Base-by-base conservation (phyloP, 2,329 filamentous ascomycete species). In the Fusarium virguliforme region DNA sequence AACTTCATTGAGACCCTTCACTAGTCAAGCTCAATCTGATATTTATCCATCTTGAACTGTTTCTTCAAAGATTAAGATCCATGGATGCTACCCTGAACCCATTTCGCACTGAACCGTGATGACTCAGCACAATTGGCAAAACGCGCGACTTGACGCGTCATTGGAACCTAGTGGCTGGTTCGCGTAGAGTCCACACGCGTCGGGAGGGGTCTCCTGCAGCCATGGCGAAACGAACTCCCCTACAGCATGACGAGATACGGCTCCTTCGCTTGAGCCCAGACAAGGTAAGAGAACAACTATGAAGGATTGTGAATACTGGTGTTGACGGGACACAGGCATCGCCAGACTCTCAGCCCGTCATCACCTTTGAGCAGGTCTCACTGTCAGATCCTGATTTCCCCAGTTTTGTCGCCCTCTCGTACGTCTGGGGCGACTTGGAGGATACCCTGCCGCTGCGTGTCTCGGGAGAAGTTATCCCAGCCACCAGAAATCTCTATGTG, bases 371-470 rank as follows among this genome's bases (percentile, higher is more conserved):
- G 8, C 32, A 26, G 12, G 15, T 55, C 51, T 55, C 51, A n/a
- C 51, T 61, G 9, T 35, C 12, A 6, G 37, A 55, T 26, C 37
- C 48, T 26, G 13, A 30, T 34, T 30, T 62, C 4, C 61, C 61
- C 18, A 10, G n/a, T 15, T 63, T 59, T 28, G 46, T 63, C 18
- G 54, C 64, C n/a, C 60, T 66, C 6, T 63, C 64, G 1, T 66
- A 66, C 26, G 54, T 54, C 22, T 63, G 60, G 64, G 60, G 64
- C 6, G n/a, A 58, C 26, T 28, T 58, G 22, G 32, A 34, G n/a
- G 38, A 60, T 28, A 35, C 37, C 8, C 4, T 54, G 6, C 24
- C 54, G 0, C 28, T 63, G 6, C 13, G 8, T 7, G 30, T 59
- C 4, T 38, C 43, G 8, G 37, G 18, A 22, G 28, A 48, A 32